Conservation (phyloP, 2,329 filamentous ascomycete species). For the Pseudocercospora vitis region DNA sequence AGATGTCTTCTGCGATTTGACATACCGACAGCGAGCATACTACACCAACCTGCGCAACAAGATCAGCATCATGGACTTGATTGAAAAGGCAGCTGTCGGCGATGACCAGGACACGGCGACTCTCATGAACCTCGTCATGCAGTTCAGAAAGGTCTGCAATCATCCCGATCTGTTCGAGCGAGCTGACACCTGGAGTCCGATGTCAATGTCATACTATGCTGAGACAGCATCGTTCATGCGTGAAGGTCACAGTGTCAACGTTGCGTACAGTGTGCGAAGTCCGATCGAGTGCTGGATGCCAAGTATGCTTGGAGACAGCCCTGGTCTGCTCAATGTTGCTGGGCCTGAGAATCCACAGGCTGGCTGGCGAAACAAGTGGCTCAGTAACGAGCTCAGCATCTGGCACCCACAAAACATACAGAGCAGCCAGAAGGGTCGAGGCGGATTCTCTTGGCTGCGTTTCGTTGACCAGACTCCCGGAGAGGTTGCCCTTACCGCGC, state of each 20-base stretch:
- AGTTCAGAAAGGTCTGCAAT: conserved; percentile 99
- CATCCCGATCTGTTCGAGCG: conserved; percentile 96
- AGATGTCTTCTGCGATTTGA: conserved; percentile 94
- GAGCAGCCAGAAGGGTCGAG: conserved; percentile 55
- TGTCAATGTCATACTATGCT: conserved; percentile 81
- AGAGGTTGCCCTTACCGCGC: conserved; percentile 70
- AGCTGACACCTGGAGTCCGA: conserved; percentile 84
- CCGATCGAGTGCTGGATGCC: conserved; percentile 83
- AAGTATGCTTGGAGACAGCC: conserved; percentile 75
- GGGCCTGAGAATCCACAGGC: conserved; percentile 71
- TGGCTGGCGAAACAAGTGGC: conserved; percentile 75
- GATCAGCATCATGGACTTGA: conserved; percentile 97
- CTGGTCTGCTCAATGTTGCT: conserved; percentile 71
- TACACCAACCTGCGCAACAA: conserved; percentile 92
- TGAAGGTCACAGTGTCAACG: conserved; percentile 75
- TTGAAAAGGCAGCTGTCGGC: conserved; percentile 92
- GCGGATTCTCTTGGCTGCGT: conserved; percentile 83
- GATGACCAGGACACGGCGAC: conserved; percentile 94
- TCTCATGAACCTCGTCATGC: conserved; percentile 99
- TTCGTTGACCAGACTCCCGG: conserved; percentile 75
- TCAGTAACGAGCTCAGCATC: conserved; percentile 83
- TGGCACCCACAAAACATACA: conserved; percentile 79
- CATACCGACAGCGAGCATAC: conserved; percentile 90
- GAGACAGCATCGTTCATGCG: conserved; percentile 94
- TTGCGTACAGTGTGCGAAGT: conserved; percentile 85